These are phyloP conservation scores for Venturiaceae sp. DNA, from an alignment of 2,329 filamentous ascomycete species.

Conservation along the genomic window DNA sequence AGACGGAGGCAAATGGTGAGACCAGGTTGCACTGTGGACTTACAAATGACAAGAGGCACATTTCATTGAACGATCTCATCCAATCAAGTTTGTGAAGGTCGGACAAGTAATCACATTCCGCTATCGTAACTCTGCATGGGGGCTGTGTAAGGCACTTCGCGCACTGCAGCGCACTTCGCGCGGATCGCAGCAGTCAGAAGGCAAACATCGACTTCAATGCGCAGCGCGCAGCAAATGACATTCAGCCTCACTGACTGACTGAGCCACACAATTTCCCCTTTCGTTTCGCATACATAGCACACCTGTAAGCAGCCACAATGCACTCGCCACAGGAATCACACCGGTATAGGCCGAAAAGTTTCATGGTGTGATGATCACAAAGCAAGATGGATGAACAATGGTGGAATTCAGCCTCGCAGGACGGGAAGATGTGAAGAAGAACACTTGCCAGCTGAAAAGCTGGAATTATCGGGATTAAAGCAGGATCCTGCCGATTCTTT, in stretches of 20 bases:
- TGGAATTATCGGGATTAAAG: not conserved
- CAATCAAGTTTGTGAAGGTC: not conserved
- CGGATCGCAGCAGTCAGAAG: no score
- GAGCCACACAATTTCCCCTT: not conserved
- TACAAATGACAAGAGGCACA: not conserved
- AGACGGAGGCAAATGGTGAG: not conserved
- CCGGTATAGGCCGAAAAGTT: not conserved
- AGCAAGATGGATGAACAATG: not conserved
- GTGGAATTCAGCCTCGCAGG: not conserved
- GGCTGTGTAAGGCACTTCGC: no score
- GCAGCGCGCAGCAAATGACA: not conserved
- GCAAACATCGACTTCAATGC: no score
- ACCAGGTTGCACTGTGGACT: not conserved
- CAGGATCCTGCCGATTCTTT: not conserved
- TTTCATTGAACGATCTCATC: not conserved
- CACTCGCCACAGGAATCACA: not conserved
- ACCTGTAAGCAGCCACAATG: not conserved
- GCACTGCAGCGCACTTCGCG: no score
- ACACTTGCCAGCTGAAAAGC: not conserved
- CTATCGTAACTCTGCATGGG: not conserved
- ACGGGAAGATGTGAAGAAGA: not conserved
- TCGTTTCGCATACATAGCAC: not conserved
- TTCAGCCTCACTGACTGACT: not conserved
- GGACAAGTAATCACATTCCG: not conserved
- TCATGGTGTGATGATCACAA: not conserved